Evolutionary conservation across 495 filamentous ascomycete species (phyloP).

Genomic region (Evernia prunastri): DNA sequence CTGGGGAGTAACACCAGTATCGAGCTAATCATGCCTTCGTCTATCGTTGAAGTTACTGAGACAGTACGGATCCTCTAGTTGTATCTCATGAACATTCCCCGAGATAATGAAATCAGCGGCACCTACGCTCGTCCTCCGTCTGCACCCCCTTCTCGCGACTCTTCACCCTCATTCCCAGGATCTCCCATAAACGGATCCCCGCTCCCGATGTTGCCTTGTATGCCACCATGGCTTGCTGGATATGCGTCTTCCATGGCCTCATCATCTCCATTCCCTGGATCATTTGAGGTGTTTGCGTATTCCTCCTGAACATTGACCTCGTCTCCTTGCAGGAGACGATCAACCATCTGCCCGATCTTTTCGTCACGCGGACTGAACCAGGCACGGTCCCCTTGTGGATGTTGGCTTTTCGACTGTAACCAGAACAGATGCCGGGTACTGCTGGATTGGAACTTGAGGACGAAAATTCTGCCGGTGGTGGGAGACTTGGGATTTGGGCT

Average conservation of each 20-base stretch:
- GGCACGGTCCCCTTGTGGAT: slow-evolving; percentile 59
- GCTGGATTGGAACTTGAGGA: slow-evolving; percentile 90
- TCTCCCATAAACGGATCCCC: slow-evolving; percentile 49
- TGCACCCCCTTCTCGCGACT: slow-evolving; percentile 81
- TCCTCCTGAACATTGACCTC: slow-evolving; percentile 80
- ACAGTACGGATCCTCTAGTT: not conserved
- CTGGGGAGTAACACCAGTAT: slow-evolving; percentile 1
- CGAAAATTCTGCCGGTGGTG: slow-evolving; percentile 86
- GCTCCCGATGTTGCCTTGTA: slow-evolving; percentile 23
- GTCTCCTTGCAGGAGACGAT: slow-evolving; percentile 76
- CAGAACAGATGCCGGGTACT: slow-evolving; percentile 91
- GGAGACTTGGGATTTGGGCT: slow-evolving; percentile 43
- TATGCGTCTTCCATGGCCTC: slow-evolving; percentile 83
- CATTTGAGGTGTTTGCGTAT: slow-evolving; percentile 54
- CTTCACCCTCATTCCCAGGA: slow-evolving; percentile 80
- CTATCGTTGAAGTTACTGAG: not conserved
- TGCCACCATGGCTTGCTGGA: slow-evolving; percentile 43
- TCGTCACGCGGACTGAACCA: slow-evolving; percentile 77
- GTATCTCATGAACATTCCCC: slow-evolving; percentile 4
- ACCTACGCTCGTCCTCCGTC: slow-evolving; percentile 99
- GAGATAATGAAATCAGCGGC: slow-evolving; percentile 30
- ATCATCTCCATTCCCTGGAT: slow-evolving; percentile 55
- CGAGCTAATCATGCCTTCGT: slow-evolving; percentile 1
- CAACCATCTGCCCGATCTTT: slow-evolving; percentile 77
- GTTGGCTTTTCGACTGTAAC: slow-evolving; percentile 84